These are phyloP conservation scores for Prunella vulgaris DNA, from an alignment of 257 asterid genomes.

Conservation along the genomic window DNA sequence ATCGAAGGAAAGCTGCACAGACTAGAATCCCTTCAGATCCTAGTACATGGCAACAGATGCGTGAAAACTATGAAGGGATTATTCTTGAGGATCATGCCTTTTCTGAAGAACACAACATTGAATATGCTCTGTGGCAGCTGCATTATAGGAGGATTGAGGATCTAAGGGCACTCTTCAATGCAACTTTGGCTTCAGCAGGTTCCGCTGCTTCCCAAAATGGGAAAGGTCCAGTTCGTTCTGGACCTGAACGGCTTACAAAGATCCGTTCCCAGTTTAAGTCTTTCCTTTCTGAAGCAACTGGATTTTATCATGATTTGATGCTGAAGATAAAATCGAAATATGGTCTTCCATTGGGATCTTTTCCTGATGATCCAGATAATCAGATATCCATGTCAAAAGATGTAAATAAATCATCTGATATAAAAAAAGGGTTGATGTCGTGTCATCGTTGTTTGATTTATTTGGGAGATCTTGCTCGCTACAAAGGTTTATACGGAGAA, in stretches of 20 bases:
- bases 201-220: constrained; percentile 57
- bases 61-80: constrained; percentile 79
- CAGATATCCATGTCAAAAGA: constrained; percentile 47
- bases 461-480: constrained; percentile 90
- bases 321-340: constrained; percentile 67
- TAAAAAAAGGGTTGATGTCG: constrained; percentile 62
- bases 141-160: constrained; percentile 85
- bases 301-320: constrained; percentile 85
- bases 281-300: constrained; percentile 82
- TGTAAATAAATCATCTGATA: constrained; percentile 46
- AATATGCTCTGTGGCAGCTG: constrained; percentile 82
- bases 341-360: constrained; percentile 56
- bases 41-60: constrained; percentile 77
- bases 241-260: constrained; percentile 60
- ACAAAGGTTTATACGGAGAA: constrained; percentile 80
- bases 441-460: constrained; percentile 84
- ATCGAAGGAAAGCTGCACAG: constrained; percentile 62
- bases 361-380: constrained; percentile 49
- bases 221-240: constrained; percentile 49
- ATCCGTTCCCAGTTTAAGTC: constrained; percentile 72
- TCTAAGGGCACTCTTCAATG: constrained; percentile 58
- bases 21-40: constrained; percentile 80
- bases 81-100: constrained; percentile 75
- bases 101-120: constrained; percentile 74
- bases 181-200: constrained; percentile 53